Base-by-base conservation (phyloP, 2,329 filamentous ascomycete species). In the Penicillium polonicum region DNA sequence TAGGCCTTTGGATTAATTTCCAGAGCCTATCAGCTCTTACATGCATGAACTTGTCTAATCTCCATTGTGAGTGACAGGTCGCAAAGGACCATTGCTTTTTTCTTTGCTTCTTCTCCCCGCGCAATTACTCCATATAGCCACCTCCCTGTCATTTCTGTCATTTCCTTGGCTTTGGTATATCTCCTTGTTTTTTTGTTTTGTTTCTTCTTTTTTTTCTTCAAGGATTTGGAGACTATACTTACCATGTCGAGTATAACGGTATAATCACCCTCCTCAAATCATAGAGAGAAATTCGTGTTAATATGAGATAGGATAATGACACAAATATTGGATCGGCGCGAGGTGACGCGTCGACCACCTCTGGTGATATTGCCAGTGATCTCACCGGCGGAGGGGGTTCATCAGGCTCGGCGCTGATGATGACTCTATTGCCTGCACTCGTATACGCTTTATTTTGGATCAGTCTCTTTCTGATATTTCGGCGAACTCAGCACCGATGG, bases 341-440 rank as follows among this genome's bases (percentile, higher is more conserved):
- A 44, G 74, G 74, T 15, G 68, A 74, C 60, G 71, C 73, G n/a
- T 71, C 73, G 13, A 70, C 74, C 8, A 68, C 67, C 2, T 68
- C 70, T 3, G 68, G 70, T 13, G 68, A 75, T 23, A 60, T 70
- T 5, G 64, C 72, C 15, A 61, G 65, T 31, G 60, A 58, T 8
- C 59, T 77, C 25, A 74, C 69, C 2, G 68, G 70, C 23, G 65
- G 58, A 8, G 68, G 67, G 15, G 79, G 81, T 27, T 82, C 80
- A n/a, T 84, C 83, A 3, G 69, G 79, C 31, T 82, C 78, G 5
- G 73, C 74, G 1, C 69, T 83, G 52, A 54, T 82, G 21, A 78
- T 78, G 25, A 82, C 80, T n/a, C 70, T 83, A 17, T 67, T 79
- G 8, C 80, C 80, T 2, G 72, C 78, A 5, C 64, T 80, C 51